phyloP scores from a whole-genome alignment of 208 protist genomes.

The Trypanosoma vivax region DNA sequence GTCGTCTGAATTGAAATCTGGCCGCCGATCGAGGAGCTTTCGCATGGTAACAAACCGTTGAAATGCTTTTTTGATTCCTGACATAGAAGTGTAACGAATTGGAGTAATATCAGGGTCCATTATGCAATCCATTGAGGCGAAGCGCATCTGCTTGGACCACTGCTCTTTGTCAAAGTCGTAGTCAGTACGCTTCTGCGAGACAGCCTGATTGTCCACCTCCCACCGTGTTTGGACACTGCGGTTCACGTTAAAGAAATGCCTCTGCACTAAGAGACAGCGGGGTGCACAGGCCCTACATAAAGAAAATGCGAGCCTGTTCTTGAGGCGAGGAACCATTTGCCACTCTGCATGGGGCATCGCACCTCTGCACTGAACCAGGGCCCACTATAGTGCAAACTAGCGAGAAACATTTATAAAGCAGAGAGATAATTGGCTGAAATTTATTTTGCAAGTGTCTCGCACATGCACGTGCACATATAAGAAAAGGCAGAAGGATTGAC shows the following conservation, averaged over 20 bases:
- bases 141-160: constrained; percentile 90
- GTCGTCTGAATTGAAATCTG: constrained; percentile 64
- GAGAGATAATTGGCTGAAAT: too few relatives aligned
- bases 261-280: background rate
- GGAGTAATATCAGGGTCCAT: constrained; percentile 84
- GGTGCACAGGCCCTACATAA: background rate
- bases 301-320: background rate
- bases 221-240: constrained; percentile 79
- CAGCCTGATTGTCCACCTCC: constrained; percentile 63
- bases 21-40: constrained; percentile 79
- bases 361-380: too few relatives aligned
- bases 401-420: too few relatives aligned
- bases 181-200: constrained; percentile 75
- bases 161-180: constrained; percentile 91
- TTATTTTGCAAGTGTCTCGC: too few relatives aligned
- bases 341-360: too few relatives aligned
- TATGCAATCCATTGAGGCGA: constrained; percentile 89
- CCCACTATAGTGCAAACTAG: too few relatives aligned
- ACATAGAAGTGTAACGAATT: constrained; percentile 74
- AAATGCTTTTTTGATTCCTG: constrained; percentile 65
- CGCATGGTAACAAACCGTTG: constrained; percentile 82
- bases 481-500: too few relatives aligned
- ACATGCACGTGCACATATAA: too few relatives aligned
- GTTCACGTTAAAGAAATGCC: constrained; percentile 75
- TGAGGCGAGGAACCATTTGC: too few relatives aligned